These are phyloP conservation scores for Tricholoma furcatifolium DNA, from an alignment of 768 basidiomycete genomes.

Conservation along the genomic window DNA sequence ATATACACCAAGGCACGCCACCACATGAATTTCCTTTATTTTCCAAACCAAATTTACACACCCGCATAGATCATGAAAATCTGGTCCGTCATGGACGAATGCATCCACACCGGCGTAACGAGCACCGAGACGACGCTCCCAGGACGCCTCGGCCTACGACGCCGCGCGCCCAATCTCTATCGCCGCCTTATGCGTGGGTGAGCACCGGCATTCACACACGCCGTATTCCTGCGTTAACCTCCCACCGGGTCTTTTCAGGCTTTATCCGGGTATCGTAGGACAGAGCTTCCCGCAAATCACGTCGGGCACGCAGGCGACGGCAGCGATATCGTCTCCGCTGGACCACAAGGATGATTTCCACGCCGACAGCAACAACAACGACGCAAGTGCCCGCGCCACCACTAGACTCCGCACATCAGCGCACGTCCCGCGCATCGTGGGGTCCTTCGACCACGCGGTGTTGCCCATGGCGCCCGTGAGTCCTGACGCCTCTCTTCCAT, in stretches of 20 bases:
- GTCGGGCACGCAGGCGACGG: constrained; percentile 20
- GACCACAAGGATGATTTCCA: constrained; percentile 14
- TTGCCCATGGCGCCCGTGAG: constrained; percentile 81
- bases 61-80: constrained; percentile 61
- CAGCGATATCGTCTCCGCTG: constrained; percentile 22
- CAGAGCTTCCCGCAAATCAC: constrained; percentile 32
- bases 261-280: constrained; percentile 47
- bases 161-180: constrained; percentile 89
- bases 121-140: constrained; percentile 79
- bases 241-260: too few relatives aligned
- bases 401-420: constrained; percentile 13
- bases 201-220: too few relatives aligned
- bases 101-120: constrained; percentile 84
- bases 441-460: constrained; percentile 77
- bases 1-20: constrained; percentile 69
- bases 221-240: too few relatives aligned
- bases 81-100: constrained; percentile 92
- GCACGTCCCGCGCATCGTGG: constrained; percentile 52
- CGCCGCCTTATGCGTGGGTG: constrained; percentile 88
- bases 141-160: constrained; percentile 74
- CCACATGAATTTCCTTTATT: too few relatives aligned
- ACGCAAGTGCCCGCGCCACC: too few relatives aligned
- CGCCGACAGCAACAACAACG: constrained; percentile 2
- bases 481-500: constrained; percentile 5
- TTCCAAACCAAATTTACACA: background rate